phyloP scores from a whole-genome alignment of 495 filamentous ascomycete genomes.

The Amorphotheca resinae region DNA sequence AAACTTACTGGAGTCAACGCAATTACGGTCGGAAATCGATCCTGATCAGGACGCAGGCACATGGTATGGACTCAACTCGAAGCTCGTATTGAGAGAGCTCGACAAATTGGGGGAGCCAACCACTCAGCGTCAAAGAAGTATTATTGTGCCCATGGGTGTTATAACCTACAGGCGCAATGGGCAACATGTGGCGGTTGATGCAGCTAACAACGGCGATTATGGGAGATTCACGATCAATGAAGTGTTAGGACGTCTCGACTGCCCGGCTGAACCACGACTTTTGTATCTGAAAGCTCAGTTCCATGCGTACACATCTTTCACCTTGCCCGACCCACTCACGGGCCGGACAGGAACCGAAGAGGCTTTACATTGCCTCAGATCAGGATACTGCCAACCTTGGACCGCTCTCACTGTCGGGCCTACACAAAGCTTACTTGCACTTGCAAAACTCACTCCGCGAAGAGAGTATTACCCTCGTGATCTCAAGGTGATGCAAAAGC shows the following conservation, averaged over 20 bases:
- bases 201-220: constrained; percentile 6
- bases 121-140: constrained; percentile 1
- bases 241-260: constrained; percentile 32
- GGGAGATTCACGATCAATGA: constrained; percentile 34
- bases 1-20: constrained; percentile 29
- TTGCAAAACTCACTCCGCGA: constrained; percentile 35
- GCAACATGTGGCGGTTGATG: background rate
- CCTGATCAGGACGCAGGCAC: constrained; percentile 38
- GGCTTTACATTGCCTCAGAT: constrained; percentile 36
- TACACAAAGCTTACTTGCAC: constrained; percentile 21
- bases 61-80: constrained; percentile 37
- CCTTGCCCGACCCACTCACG: constrained; percentile 44
- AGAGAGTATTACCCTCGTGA: constrained; percentile 44
- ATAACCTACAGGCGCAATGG: background rate
- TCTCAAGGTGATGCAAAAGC: constrained; percentile 22
- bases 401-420: constrained; percentile 17
- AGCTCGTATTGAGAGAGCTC: constrained; percentile 31
- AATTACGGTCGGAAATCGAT: constrained; percentile 33
- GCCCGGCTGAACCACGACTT: constrained; percentile 33
- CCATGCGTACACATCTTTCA: constrained; percentile 47
- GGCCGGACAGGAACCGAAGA: constrained; percentile 48
- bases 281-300: constrained; percentile 40
- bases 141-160: constrained; percentile 10
- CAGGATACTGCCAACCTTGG: constrained; percentile 35
- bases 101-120: background rate